These are phyloP conservation scores for Annona squamosa DNA, from an alignment of 164 flowering plant species.

Conservation along the genomic window DNA sequence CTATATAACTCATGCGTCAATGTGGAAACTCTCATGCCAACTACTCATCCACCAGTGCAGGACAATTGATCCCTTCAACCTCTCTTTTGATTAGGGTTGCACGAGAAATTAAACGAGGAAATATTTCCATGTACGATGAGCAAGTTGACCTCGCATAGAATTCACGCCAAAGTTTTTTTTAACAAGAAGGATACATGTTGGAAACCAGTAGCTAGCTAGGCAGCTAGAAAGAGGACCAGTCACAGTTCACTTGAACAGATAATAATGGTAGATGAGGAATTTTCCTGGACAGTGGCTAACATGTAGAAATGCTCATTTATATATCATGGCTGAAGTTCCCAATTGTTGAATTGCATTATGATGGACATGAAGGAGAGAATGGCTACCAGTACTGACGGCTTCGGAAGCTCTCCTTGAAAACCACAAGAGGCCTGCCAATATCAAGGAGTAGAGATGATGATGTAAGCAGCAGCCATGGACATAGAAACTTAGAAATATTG, in stretches of 20 bases:
- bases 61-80: too few relatives aligned
- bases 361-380: neutral
- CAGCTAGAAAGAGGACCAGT: neutral
- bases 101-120: too few relatives aligned
- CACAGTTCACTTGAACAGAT: neutral
- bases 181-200: neutral
- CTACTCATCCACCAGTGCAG: too few relatives aligned
- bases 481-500: neutral
- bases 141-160: too few relatives aligned
- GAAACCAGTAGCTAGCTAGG: neutral
- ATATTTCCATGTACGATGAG: too few relatives aligned
- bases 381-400: constrained; percentile 75
- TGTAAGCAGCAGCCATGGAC: neutral
- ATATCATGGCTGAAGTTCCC: neutral
- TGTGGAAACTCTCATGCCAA: too few relatives aligned
- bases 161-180: too few relatives aligned
- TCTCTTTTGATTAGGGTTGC: too few relatives aligned
- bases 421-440: constrained; percentile 65
- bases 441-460: neutral
- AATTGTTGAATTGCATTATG: neutral
- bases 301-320: neutral
- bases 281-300: neutral
- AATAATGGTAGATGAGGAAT: neutral
- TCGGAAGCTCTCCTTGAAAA: constrained; percentile 74
- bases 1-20: too few relatives aligned